Conservation (phyloP, 2,329 filamentous ascomycete genomes). For the Penicillium occitanis region DNA sequence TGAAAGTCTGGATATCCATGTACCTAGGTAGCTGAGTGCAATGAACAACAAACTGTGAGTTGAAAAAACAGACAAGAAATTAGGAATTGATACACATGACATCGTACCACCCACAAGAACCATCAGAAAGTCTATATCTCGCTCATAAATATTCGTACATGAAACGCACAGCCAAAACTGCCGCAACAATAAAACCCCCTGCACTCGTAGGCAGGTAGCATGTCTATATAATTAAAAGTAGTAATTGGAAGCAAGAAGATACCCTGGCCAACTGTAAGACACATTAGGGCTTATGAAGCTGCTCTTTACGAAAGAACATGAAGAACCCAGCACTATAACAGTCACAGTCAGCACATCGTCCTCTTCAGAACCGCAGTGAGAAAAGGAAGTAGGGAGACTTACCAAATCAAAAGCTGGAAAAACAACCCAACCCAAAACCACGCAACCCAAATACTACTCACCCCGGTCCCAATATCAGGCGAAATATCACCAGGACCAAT, state of each 20-base stretch:
- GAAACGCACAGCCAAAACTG: not conserved
- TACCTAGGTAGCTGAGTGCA: not conserved
- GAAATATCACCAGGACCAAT: slow-evolving; percentile 63
- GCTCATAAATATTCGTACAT: not conserved
- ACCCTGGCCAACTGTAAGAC: not conserved
- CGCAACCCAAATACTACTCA: slow-evolving; percentile 47
- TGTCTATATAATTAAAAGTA: not conserved
- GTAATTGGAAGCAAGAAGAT: not conserved
- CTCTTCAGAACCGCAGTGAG: slow-evolving; percentile 24
- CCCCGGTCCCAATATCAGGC: slow-evolving; percentile 58
- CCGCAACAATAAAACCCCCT: not conserved
- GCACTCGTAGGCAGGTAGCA: not conserved
- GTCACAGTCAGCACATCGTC: not conserved
- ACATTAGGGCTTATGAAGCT: slow-evolving; percentile 44
- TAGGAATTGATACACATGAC: not conserved
- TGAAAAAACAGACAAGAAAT: not conserved
- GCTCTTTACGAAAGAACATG: slow-evolving; percentile 48
- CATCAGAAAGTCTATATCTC: not conserved
- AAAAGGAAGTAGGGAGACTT: slow-evolving; percentile 42
- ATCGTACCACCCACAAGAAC: not conserved
- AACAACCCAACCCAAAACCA: slow-evolving; percentile 63
- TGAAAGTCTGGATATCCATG: not conserved
- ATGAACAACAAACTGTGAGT: not conserved
- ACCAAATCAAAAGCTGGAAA: slow-evolving; percentile 59
- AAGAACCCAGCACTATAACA: slow-evolving; percentile 39